These are phyloP conservation scores for Rhizopogon roseolus DNA, from an alignment of 768 basidiomycete genomes.

Conservation along the genomic window DNA sequence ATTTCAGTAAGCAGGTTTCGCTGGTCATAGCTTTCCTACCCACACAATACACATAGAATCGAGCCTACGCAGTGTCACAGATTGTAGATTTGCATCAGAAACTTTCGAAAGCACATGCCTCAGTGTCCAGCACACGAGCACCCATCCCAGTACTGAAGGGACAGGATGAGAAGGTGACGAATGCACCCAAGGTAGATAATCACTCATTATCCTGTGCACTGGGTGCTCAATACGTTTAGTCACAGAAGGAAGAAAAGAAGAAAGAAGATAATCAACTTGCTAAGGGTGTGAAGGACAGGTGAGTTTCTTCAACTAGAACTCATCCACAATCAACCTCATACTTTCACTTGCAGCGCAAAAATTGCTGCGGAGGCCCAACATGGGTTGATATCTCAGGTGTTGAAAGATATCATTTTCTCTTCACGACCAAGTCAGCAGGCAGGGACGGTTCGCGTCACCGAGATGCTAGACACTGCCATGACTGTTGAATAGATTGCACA, in stretches of 20 bases:
- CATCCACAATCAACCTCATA: not conserved
- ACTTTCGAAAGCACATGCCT: slow-evolving; percentile 62
- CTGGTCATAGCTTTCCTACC: not conserved
- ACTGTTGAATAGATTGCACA: slow-evolving; percentile 18
- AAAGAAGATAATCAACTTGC: slow-evolving; percentile 84
- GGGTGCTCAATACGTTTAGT: not conserved
- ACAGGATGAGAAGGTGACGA: slow-evolving; percentile 36
- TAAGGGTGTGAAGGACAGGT: slow-evolving; percentile 93
- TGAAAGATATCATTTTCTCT: slow-evolving; percentile 92
- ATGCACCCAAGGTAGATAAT: slow-evolving; percentile 35
- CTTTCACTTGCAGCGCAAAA: slow-evolving; percentile 53
- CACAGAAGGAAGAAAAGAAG: slow-evolving; percentile 61
- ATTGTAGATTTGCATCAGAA: slow-evolving; percentile 89
- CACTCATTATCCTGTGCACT: not conserved
- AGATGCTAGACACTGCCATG: slow-evolving; percentile 35
- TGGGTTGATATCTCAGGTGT: slow-evolving; percentile 86
- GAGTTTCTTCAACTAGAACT: slow-evolving; percentile 12
- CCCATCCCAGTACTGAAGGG: slow-evolving; percentile 48
- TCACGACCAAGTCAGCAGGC: slow-evolving; percentile 29
- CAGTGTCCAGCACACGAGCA: slow-evolving; percentile 56
- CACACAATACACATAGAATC: slow-evolving; percentile 55
- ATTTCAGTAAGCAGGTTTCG: slow-evolving; percentile 62
- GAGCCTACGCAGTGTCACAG: slow-evolving; percentile 90
- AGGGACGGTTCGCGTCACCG: slow-evolving; percentile 20
- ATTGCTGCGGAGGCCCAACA: slow-evolving; percentile 91